These are phyloP conservation scores for Ustilago cynodontis DNA, from an alignment of 1,284 basidiomycete genomes.

Conservation along the genomic window DNA sequence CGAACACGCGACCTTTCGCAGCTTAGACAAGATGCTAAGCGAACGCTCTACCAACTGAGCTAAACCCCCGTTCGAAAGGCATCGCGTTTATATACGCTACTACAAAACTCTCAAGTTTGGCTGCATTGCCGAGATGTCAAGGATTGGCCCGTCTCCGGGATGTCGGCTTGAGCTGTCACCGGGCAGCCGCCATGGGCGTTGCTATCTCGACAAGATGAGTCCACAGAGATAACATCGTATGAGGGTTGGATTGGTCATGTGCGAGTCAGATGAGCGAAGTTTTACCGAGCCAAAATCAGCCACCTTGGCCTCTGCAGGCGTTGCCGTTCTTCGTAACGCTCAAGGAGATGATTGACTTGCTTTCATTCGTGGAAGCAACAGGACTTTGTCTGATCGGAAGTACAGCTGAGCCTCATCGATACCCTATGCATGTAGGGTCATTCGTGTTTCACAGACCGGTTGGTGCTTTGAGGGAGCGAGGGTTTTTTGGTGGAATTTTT, in stretches of 20 bases:
- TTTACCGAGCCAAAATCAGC: not conserved
- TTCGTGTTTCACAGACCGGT: not conserved
- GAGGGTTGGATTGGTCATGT: too few relatives aligned
- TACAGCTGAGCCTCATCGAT: not conserved
- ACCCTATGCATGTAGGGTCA: not conserved
- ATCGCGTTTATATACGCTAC: conserved; percentile 5
- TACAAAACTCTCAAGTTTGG: not conserved
- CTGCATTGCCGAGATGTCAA: not conserved
- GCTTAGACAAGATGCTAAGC: conserved; percentile 54
- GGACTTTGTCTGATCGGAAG: not conserved
- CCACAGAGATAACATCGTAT: not conserved
- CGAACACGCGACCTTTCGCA: conserved; percentile 61
- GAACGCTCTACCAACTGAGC: conserved; percentile 63
- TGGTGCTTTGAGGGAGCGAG: not conserved
- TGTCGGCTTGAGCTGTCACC: conserved; percentile 9
- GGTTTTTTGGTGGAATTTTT: not conserved
- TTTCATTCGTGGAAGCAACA: not conserved
- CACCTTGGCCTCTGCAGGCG: not conserved
- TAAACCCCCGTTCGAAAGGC: conserved; percentile 39
- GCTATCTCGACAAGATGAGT: not conserved
- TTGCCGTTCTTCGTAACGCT: too few relatives aligned
- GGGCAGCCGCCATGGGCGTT: not conserved
- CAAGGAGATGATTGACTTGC: not conserved
- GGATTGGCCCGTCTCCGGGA: conserved; percentile 30
- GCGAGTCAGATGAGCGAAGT: not conserved